Evolutionary conservation across 176 grass and related monocot genomes (phyloP).

Genomic region (Oropetium thomaeum): DNA sequence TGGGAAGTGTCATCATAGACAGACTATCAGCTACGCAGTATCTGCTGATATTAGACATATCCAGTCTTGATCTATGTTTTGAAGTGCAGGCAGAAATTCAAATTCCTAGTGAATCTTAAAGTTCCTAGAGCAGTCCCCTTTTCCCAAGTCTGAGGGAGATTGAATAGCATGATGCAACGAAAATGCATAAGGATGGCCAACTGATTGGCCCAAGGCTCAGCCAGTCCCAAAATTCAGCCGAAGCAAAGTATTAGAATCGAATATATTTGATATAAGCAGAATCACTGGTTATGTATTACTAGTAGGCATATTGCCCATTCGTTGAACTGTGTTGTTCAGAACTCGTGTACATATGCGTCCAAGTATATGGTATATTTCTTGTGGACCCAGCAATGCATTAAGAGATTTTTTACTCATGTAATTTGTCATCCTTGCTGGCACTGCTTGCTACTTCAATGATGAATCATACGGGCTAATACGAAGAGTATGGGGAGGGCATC

Average conservation of each 20-base stretch:
- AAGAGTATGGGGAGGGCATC: neutral
- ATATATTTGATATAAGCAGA: slow-evolving; percentile 22
- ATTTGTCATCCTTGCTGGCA: no score
- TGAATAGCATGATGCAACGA: slow-evolving; percentile 17
- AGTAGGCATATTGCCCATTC: slow-evolving; percentile 38
- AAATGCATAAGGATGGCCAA: slow-evolving; percentile 20
- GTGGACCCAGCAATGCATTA: no score
- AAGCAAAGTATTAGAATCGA: neutral
- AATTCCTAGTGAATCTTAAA: neutral
- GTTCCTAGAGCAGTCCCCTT: neutral
- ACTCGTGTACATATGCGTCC: neutral
- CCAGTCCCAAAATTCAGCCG: neutral
- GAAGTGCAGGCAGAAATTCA: neutral
- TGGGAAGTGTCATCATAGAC: slow-evolving; percentile 54
- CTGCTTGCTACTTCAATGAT: no score
- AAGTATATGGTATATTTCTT: neutral
- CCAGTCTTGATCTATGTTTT: neutral
- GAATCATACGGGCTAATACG: neutral
- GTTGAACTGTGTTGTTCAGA: neutral
- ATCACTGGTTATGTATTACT: neutral
- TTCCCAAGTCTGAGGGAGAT: neutral
- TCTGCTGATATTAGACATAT: neutral
- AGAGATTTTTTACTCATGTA: no score
- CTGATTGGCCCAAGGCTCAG: neutral
- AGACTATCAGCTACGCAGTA: no score